Conservation (phyloP, 192 early-diverging fungal species). For the Coemansia sp. region DNA sequence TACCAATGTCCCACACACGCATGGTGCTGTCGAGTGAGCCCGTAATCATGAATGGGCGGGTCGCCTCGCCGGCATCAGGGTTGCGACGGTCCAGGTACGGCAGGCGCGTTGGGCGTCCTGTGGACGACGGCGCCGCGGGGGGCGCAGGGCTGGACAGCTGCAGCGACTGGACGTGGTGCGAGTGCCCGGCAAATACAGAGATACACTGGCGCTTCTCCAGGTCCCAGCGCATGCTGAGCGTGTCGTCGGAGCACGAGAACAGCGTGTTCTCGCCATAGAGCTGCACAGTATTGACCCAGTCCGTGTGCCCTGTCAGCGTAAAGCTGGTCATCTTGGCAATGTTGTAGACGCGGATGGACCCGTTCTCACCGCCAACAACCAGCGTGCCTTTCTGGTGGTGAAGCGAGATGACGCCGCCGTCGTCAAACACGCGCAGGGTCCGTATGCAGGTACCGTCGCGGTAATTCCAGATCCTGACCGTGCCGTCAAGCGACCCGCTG, state of each 20-base stretch:
- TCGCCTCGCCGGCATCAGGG: constrained; percentile 1
- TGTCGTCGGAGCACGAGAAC: constrained; percentile 88
- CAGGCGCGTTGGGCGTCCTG: not conserved
- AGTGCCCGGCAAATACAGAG: constrained; percentile 65
- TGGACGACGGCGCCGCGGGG: not conserved
- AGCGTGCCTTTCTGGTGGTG: constrained; percentile 74
- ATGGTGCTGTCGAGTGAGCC: constrained; percentile 81
- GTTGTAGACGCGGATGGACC: constrained; percentile 85
- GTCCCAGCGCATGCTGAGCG: constrained; percentile 79
- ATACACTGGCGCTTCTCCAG: constrained; percentile 62
- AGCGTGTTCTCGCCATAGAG: constrained; percentile 60
- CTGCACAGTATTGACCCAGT: constrained; percentile 89
- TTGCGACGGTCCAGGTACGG: not conserved
- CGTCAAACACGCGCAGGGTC: constrained; percentile 52
- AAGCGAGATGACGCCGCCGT: constrained; percentile 74
- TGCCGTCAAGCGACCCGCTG: constrained; percentile 87
- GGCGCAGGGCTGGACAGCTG: constrained; percentile 33
- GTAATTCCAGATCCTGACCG: constrained; percentile 89
- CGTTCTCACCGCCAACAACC: constrained; percentile 80
- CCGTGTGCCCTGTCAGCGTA: constrained; percentile 75
- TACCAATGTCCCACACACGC: constrained; percentile 86
- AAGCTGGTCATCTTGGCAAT: constrained; percentile 50
- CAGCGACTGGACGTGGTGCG: constrained; percentile 65
- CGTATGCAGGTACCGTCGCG: constrained; percentile 83
- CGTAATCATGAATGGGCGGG: constrained; percentile 61